phyloP scores from a whole-genome alignment of 140 eudicot species.

The Stevia rebaudiana region DNA sequence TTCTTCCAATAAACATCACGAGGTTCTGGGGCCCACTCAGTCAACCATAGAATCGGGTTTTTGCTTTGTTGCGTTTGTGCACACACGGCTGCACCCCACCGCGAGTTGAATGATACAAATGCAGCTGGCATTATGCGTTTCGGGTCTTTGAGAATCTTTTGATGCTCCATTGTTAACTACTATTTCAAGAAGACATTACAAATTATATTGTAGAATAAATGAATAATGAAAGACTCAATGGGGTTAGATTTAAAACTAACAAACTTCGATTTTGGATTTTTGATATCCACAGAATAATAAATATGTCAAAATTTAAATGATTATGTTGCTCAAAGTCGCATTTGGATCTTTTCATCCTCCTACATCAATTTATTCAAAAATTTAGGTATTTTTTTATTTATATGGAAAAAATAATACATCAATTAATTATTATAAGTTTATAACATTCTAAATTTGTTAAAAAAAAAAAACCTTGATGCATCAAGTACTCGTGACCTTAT shows the following conservation, averaged over 20 bases:
- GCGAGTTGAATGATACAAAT: constrained; percentile 44
- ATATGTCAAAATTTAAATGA: not conserved
- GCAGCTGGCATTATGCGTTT: constrained; percentile 41
- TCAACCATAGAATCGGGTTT: constrained; percentile 46
- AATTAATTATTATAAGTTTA: no score
- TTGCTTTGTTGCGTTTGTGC: constrained; percentile 52
- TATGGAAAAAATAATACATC: not conserved
- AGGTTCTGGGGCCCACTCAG: constrained; percentile 59
- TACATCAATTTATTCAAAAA: not conserved
- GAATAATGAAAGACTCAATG: not conserved
- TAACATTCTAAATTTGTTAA: not conserved
- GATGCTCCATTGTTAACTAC: constrained; percentile 35
- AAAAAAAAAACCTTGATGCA: no score
- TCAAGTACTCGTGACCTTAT: not conserved
- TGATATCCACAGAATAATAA: not conserved
- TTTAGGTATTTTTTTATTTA: not conserved
- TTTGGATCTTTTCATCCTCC: not conserved
- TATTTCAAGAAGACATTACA: constrained; percentile 10
- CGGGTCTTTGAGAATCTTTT: constrained; percentile 31
- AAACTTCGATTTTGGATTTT: no score
- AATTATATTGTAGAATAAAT: not conserved
- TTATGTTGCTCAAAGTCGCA: not conserved
- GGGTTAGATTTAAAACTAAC: no score
- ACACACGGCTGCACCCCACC: constrained; percentile 58
- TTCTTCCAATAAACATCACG: constrained; percentile 48